Evolutionary conservation across 2,329 filamentous ascomycete species (phyloP).

Genomic region (Huntiella decipiens): DNA sequence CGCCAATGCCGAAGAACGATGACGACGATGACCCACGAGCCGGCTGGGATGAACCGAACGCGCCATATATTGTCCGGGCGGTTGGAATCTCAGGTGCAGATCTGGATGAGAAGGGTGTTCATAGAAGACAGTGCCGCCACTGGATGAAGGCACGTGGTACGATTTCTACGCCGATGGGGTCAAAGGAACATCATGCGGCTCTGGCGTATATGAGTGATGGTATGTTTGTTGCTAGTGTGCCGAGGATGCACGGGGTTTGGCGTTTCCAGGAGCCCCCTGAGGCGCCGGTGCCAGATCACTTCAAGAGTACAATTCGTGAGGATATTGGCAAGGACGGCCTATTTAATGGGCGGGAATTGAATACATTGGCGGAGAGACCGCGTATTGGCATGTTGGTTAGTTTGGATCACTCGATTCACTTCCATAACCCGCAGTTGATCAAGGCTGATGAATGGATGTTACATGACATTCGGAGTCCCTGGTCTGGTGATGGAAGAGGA

Average conservation of each 20-base stretch:
- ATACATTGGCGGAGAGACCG: constrained; percentile 32
- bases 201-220: constrained; percentile 86
- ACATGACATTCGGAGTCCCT: constrained; percentile 61
- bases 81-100: constrained; percentile 21
- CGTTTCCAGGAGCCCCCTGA: constrained; percentile 41
- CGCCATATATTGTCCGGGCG: constrained; percentile 28
- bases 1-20: constrained; percentile 20
- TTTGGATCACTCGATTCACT: constrained; percentile 56
- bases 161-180: constrained; percentile 55
- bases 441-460: constrained; percentile 60
- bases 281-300: constrained; percentile 8
- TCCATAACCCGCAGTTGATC: constrained; percentile 40
- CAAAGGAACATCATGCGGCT: constrained; percentile 66
- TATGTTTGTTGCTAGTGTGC: constrained; percentile 82
- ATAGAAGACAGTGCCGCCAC: constrained; percentile 48
- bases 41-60: constrained; percentile 26
- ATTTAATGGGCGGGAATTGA: constrained; percentile 20
- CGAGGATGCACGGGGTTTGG: constrained; percentile 64
- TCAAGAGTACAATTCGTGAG: constrained; percentile 2
- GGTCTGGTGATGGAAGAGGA: constrained; percentile 59
- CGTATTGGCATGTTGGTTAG: constrained; percentile 71
- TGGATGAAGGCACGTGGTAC: constrained; percentile 59
- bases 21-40: constrained; percentile 25
- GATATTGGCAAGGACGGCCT: constrained; percentile 16
- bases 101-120: constrained; percentile 28